Conservation (phyloP, 768 basidiomycete species). For the Cyclocybe aegerita region DNA sequence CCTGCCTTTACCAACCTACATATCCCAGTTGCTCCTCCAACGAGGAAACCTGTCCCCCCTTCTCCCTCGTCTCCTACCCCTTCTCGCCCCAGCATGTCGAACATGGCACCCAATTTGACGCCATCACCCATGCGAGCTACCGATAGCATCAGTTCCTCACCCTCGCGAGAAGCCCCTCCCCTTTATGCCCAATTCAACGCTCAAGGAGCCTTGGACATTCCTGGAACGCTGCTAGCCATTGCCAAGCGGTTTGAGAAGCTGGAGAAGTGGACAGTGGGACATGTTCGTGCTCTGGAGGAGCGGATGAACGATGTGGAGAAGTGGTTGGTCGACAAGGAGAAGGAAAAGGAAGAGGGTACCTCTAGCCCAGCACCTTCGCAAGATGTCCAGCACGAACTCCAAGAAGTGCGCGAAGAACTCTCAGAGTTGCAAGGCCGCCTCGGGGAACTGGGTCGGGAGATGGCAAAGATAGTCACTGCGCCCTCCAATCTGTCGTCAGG, state of each 20-base stretch:
- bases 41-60: conserved; percentile 45
- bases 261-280: conserved; percentile 87
- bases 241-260: conserved; percentile 86
- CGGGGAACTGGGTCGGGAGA: conserved; percentile 73
- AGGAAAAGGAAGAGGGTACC: conserved; percentile 45
- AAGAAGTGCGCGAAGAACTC: conserved; percentile 64
- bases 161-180: conserved; percentile 62
- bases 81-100: conserved; percentile 46
- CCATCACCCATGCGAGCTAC: conserved; percentile 62
- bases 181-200: conserved; percentile 75
- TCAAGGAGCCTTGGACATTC: conserved; percentile 73
- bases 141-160: conserved; percentile 41
- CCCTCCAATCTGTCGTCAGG: conserved; percentile 49
- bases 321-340: conserved; percentile 86
- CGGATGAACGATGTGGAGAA: conserved; percentile 91
- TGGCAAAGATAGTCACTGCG: conserved; percentile 69
- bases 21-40: conserved; percentile 45
- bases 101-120: conserved; percentile 54
- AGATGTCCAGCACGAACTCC: conserved; percentile 40
- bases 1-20: conserved; percentile 56
- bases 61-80: conserved; percentile 69
- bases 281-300: conserved; percentile 87
- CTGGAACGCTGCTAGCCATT: conserved; percentile 70
- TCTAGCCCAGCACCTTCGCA: conserved; percentile 16
- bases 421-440: conserved; percentile 75